Evolutionary conservation across 768 basidiomycete genomes (phyloP), one percentile per base, ranked within the genome.

Genomic region (Leucogyrophana mollusca): DNA sequence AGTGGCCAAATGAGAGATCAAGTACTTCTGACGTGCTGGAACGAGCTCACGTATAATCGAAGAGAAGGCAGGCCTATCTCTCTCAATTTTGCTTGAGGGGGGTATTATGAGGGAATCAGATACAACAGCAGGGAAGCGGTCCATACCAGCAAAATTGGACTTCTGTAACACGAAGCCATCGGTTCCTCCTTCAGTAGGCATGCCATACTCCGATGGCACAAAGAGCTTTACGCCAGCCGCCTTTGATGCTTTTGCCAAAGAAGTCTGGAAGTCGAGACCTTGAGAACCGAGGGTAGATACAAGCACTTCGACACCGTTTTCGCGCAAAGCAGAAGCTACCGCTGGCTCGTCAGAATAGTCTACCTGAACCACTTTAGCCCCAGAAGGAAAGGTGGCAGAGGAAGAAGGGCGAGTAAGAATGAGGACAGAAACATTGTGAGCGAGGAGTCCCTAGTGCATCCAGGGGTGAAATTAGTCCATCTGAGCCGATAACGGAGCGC

Each of bases 211-310:
- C 20, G 54, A 56, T 6, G 62, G 59, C 3, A 57, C 57, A 43
- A 62, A 64, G 36, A 65, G 43, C 50, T 61, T 59, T 13, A 65
- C 59, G 1, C 53, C 59, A 2, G 64, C 60, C 14, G 40, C 44
- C 34, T 61, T 59, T 2, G 62, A 54, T 7, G 60, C 64, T 25
- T 57, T 52, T n/a, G 51, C 56, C 20, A 64, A 13, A 8, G 24
- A 18, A 20, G 49, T 51, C 45, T 60, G 58, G 3, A 41, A 34
- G 1, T 3, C 32, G 8, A 50, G 16, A 18, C 53, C 56, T 2
- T 50, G 52, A 3, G 40, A 32, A 21, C 48, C 49, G 13, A 59
- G 16, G 3, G 60, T 57, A 4, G 58, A 61, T 7, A 61, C 22
- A 20, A 59, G 46, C 2, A 61, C 60, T 18, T 62, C 62, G 13